phyloP scores from a whole-genome alignment of 441 rosid species.

The Cnidoscolus chayamansa region DNA sequence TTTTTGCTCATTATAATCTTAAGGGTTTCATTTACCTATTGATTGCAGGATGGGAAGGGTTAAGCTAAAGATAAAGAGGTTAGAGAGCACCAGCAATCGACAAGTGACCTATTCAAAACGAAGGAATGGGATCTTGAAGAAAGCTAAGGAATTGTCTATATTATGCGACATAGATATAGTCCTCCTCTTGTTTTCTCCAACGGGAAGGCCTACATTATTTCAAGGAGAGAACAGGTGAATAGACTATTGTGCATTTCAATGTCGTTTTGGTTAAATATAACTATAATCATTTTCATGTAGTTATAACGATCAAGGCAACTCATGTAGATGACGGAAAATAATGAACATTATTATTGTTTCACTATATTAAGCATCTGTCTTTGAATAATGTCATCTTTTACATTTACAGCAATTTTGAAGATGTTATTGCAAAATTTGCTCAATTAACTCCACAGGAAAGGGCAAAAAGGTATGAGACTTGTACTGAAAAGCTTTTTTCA shows the following conservation, averaged over 20 bases:
- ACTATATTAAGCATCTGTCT: not conserved
- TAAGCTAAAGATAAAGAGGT: conserved; percentile 67
- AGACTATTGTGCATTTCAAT: not conserved
- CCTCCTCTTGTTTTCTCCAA: conserved; percentile 79
- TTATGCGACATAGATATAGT: conserved; percentile 63
- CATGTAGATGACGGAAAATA: not conserved
- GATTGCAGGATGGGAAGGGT: conserved; percentile 84
- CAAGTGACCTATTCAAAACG: conserved; percentile 69
- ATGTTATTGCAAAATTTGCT: conserved; percentile 58
- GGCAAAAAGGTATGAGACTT: conserved; percentile 48
- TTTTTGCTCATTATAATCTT: not conserved
- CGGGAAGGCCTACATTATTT: conserved; percentile 59
- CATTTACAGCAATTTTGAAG: conserved; percentile 52
- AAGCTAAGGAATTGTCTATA: conserved; percentile 65
- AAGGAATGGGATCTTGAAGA: conserved; percentile 66
- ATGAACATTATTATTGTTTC: not conserved
- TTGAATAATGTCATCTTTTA: conserved; percentile 8
- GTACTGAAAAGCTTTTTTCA: conserved; percentile 8
- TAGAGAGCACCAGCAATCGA: conserved; percentile 56
- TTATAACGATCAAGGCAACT: not conserved
- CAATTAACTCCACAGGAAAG: conserved; percentile 70
- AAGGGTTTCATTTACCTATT: conserved; percentile 10
- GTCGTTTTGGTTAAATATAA: not conserved
- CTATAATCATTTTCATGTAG: not conserved
- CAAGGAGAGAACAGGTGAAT: conserved; percentile 53